Conservation (phyloP, 306 rosid species). For the Sicyos baderoa region DNA sequence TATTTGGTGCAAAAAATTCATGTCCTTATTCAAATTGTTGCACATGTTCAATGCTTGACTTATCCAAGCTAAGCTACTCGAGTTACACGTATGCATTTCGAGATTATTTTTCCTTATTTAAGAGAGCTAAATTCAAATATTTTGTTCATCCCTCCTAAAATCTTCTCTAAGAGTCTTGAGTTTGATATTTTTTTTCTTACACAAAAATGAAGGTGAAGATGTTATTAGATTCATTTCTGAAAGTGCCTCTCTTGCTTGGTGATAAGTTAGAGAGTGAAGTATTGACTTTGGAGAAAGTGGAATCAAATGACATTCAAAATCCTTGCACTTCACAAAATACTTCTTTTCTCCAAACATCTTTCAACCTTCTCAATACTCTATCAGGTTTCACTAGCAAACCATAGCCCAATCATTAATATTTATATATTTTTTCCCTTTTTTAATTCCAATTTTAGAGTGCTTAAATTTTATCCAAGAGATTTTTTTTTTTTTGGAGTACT, state of each 20-base stretch:
- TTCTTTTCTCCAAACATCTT: not conserved
- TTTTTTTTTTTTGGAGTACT: too few relatives aligned
- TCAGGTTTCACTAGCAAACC: not conserved
- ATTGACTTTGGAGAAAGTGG: not conserved
- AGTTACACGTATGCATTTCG: not conserved
- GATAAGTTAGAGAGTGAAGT: not conserved
- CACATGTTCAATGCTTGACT: not conserved
- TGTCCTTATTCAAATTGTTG: not conserved
- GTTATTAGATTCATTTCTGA: not conserved
- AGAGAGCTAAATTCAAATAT: not conserved
- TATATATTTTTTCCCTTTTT: too few relatives aligned
- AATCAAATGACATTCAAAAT: not conserved
- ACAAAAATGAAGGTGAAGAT: not conserved
- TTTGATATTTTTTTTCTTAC: not conserved
- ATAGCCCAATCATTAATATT: too few relatives aligned
- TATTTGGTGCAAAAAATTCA: not conserved
- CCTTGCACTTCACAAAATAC: not conserved
- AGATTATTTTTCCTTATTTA: not conserved
- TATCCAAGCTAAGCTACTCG: not conserved
- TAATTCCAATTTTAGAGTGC: too few relatives aligned
- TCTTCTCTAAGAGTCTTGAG: not conserved
- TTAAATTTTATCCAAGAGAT: too few relatives aligned
- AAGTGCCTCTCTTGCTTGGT: conserved; percentile 2
- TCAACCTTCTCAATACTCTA: conserved; percentile 14
- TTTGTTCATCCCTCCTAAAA: not conserved